phyloP scores from a whole-genome alignment of 768 basidiomycete genomes.

The Melanogaster broomeanus region DNA sequence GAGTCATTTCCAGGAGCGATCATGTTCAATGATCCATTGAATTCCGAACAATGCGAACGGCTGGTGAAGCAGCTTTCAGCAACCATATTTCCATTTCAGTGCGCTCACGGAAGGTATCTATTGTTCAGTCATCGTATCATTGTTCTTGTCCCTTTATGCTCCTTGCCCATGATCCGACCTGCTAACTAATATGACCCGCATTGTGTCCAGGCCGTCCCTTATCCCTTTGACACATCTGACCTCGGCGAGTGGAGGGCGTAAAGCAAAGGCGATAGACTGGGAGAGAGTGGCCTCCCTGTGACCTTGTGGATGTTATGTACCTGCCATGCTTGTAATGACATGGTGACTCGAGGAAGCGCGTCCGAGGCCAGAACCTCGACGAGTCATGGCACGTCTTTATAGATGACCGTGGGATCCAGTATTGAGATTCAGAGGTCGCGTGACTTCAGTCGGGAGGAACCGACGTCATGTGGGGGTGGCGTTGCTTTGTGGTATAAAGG shows the following conservation, averaged over 20 bases:
- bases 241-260: slow-evolving; percentile 9
- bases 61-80: slow-evolving; percentile 68
- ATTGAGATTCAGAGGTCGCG: slow-evolving; percentile 22
- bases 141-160: background rate
- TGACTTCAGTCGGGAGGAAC: slow-evolving; percentile 25
- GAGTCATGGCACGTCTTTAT: too few relatives aligned
- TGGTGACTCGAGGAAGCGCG: too few relatives aligned
- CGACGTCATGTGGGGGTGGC: slow-evolving; percentile 15
- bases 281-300: slow-evolving; percentile 19
- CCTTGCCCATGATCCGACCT: background rate
- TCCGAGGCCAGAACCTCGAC: too few relatives aligned
- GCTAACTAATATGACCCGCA: background rate
- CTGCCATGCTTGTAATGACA: background rate
- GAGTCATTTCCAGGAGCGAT: slow-evolving; percentile 69
- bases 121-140: background rate
- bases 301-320: background rate
- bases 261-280: slow-evolving; percentile 23
- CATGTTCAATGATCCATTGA: slow-evolving; percentile 92
- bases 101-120: slow-evolving; percentile 87
- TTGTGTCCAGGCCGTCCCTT: slow-evolving; percentile 49
- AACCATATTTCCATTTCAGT: slow-evolving; percentile 89
- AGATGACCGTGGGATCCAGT: background rate
- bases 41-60: slow-evolving; percentile 61
- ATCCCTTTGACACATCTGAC: slow-evolving; percentile 45
- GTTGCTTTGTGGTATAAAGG: slow-evolving; percentile 25